phyloP scores from a whole-genome alignment of 306 rosid species.

The Acmispon strigosus region DNA sequence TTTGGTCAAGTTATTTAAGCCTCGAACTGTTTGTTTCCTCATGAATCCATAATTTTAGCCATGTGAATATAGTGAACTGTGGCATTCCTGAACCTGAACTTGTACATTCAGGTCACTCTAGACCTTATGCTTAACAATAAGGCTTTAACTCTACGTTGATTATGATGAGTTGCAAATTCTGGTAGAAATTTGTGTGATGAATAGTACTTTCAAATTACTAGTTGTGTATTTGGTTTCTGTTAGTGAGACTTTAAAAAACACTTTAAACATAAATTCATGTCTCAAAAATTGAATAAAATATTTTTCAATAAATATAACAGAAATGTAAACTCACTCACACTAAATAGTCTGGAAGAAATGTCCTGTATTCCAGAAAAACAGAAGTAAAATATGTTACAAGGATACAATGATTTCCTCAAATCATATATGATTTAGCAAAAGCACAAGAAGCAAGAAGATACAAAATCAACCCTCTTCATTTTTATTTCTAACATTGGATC shows the following conservation, averaged over 20 bases:
- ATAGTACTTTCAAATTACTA: too few relatives aligned
- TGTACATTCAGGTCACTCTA: neutral
- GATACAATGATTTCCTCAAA: neutral
- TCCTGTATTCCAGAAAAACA: neutral
- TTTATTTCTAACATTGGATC: neutral
- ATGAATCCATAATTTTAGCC: neutral
- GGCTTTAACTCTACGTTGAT: too few relatives aligned
- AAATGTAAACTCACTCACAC: too few relatives aligned
- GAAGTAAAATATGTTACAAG: neutral
- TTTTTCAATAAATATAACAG: too few relatives aligned
- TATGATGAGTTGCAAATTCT: too few relatives aligned
- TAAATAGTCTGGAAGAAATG: neutral
- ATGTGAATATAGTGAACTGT: neutral
- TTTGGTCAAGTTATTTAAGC: neutral
- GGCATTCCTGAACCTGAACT: neutral
- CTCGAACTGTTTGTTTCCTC: neutral
- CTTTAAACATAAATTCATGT: too few relatives aligned
- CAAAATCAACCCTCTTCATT: conserved; percentile 1
- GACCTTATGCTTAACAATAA: neutral
- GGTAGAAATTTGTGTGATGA: too few relatives aligned
- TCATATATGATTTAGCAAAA: neutral
- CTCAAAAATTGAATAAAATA: too few relatives aligned
- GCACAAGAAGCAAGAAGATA: neutral
- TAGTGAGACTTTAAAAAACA: too few relatives aligned
- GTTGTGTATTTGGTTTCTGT: too few relatives aligned